Evolutionary conservation across 495 filamentous ascomycete species (phyloP).

Genomic region (Aspergillus sclerotiicarbonarius): DNA sequence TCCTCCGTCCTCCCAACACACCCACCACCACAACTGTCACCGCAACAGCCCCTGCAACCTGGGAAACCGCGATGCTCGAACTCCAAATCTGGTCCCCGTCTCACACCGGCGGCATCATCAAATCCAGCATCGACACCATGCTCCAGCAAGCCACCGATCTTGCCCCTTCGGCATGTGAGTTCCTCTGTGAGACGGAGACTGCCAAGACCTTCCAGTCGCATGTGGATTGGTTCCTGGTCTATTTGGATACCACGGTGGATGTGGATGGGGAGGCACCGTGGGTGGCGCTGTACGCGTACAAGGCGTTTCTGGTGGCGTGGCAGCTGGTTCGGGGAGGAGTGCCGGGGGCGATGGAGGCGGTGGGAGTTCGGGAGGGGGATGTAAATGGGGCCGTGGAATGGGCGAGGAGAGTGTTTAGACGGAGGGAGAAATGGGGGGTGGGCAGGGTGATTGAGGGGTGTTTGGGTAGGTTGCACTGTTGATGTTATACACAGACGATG

Average conservation of each 20-base stretch:
- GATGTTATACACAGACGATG: too few relatives aligned
- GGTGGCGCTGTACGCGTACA: slow-evolving; percentile 37
- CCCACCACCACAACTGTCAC: slow-evolving; percentile 1
- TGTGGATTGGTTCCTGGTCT: slow-evolving; percentile 38
- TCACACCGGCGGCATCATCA: slow-evolving; percentile 35
- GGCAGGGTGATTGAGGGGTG: slow-evolving; percentile 30
- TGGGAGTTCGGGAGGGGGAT: slow-evolving; percentile 31
- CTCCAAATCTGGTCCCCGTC: slow-evolving; percentile 37
- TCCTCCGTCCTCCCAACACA: slow-evolving; percentile 19
- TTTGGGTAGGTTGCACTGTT: slow-evolving; percentile 25
- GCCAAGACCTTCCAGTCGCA: slow-evolving; percentile 30
- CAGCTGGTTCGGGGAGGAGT: slow-evolving; percentile 28
- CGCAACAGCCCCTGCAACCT: slow-evolving; percentile 27
- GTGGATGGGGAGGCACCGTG: slow-evolving; percentile 30
- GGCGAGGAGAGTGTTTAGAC: slow-evolving; percentile 30
- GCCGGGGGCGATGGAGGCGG: slow-evolving; percentile 28
- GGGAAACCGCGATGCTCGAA: slow-evolving; percentile 39
- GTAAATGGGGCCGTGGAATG: slow-evolving; percentile 26
- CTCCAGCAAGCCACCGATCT: slow-evolving; percentile 29
- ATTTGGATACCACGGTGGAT: slow-evolving; percentile 24
- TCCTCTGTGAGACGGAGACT: slow-evolving; percentile 26
- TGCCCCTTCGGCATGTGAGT: slow-evolving; percentile 23
- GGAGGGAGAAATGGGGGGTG: slow-evolving; percentile 26
- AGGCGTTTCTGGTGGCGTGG: slow-evolving; percentile 40
- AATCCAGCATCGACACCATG: slow-evolving; percentile 29